These are phyloP conservation scores for Raphanus hybrid DNA, from an alignment of 441 rosid species.

Conservation along the genomic window DNA sequence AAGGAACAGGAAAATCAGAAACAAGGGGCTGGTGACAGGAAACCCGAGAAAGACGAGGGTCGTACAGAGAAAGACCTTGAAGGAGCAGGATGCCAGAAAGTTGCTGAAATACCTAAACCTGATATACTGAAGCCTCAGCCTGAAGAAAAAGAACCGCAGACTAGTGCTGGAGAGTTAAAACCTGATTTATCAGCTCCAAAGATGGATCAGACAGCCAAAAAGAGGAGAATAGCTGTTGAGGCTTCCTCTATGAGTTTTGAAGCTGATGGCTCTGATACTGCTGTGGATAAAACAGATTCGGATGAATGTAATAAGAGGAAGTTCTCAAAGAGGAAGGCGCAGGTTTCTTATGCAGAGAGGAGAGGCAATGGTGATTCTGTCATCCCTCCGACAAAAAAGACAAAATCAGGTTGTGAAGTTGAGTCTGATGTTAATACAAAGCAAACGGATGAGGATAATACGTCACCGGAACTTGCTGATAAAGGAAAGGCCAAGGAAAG, in stretches of 20 bases:
- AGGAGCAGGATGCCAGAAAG: constrained; percentile 23
- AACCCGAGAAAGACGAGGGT: constrained; percentile 26
- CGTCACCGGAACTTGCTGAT: constrained; percentile 31
- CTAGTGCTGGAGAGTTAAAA: constrained; percentile 17
- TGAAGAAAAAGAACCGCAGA: constrained; percentile 23
- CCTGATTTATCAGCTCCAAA: constrained; percentile 35
- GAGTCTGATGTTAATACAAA: constrained; percentile 20
- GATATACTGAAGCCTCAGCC: constrained; percentile 26
- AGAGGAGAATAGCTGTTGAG: constrained; percentile 50
- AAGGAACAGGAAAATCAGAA: constrained; percentile 5
- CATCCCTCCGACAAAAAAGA: constrained; percentile 46
- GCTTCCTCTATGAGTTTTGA: constrained; percentile 65
- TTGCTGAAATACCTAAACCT: constrained; percentile 15
- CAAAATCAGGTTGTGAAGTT: constrained; percentile 20
- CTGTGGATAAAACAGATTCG: constrained; percentile 49
- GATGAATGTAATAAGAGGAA: constrained; percentile 49
- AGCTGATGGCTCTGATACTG: constrained; percentile 51
- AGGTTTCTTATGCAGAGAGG: constrained; percentile 59
- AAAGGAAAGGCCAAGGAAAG: constrained; percentile 24
- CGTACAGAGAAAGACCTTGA: constrained; percentile 5
- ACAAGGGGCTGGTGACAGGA: constrained; percentile 12
- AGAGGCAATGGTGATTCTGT: constrained; percentile 51
- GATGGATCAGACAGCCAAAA: constrained; percentile 33
- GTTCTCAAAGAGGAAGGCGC: constrained; percentile 65
- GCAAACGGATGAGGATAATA: constrained; percentile 5